Conservation (phyloP, 371 early-diverging fungal genomes). For the Apophysomyces elegans region DNA sequence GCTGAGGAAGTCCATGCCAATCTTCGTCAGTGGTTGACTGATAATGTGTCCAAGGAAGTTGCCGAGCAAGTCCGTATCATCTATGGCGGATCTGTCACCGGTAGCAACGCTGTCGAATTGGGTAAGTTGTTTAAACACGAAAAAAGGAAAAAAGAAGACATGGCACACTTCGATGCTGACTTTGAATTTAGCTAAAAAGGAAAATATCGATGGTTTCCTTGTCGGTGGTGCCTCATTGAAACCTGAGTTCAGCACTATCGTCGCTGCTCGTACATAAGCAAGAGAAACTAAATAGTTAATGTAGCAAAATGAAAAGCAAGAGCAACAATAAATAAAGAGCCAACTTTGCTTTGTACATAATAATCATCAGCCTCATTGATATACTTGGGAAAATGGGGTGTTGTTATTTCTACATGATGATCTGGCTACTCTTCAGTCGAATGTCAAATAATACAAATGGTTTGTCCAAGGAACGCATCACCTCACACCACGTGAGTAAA, state of each 20-base stretch:
- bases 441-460: too few species aligned
- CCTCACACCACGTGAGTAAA: too few species aligned
- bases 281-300: background rate
- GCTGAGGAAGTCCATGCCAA: slow-evolving; percentile 96
- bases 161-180: slow-evolving; percentile 70
- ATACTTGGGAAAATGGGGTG: too few species aligned
- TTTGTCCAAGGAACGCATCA: too few species aligned
- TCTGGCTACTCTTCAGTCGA: too few species aligned
- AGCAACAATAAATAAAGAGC: background rate
- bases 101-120: slow-evolving; percentile 78
- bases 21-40: slow-evolving; percentile 88
- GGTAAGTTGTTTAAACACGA: slow-evolving; percentile 38
- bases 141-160: slow-evolving; percentile 37
- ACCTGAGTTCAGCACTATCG: slow-evolving; percentile 81
- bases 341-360: too few species aligned
- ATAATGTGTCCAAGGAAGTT: slow-evolving; percentile 81
- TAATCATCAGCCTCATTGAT: too few species aligned
- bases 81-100: slow-evolving; percentile 94
- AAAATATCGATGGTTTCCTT: slow-evolving; percentile 98
- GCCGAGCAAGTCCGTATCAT: slow-evolving; percentile 92
- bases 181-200: slow-evolving; percentile 59
- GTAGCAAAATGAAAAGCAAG: background rate
- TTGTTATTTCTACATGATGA: too few species aligned
- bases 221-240: slow-evolving; percentile 99
- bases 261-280: slow-evolving; percentile 54